Evolutionary conservation across 148 eudicot species (phyloP), one percentile per base, ranked within the genome.

Genomic region (Mesembryanthemum crystallinum): DNA sequence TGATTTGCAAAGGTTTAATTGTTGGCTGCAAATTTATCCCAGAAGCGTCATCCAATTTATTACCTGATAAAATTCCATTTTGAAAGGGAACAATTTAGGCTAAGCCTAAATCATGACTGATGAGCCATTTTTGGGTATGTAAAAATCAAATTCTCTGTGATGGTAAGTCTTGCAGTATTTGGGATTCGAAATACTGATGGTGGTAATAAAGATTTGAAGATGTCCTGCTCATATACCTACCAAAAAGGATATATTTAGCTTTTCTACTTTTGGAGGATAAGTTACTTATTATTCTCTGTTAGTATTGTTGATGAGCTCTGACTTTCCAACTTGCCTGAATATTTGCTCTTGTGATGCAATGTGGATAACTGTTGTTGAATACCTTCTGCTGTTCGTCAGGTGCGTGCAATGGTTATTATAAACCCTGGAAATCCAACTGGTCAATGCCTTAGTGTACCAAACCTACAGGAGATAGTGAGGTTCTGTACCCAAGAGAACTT

Each of bases 391-490:
- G 64, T 75, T 79, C 52, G 74, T 62, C 82, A 95, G 99, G 98
- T 92, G 69, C 83, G 93, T 76, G 99, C 96, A 60, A 95, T 95
- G 99, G 99, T 95, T 86, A 95, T 95, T 78, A 95, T 95, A 84
- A 95, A 95, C 88, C 99, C 99, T 62, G 99, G 99, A 69, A 95
- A 95, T 77, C 99, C 99, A 18, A 95, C 99, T 12, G 99, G 99
- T 69, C 99, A 95, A 79, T 95, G 99, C 84, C 98, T 95, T 60
- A 95, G 99, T 74, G 86, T 39, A 73, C 88, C 90, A 73, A 95
- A 92, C 86, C 83, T 95, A 64, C 83, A 78, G 77, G 92, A 91
- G 72, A 84, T 95, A n/a, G 72, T 92, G 73, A 81, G 79, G 17
- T 95, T 92, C 85, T 95, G 99, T 78, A 72, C 82, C 82, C 87